Percentiles rank a stretch among this genome's conserved stretches.
Evolutionary conservation across 352 stramenopile species (phyloP).

Genomic region (Pythium phragmiticola): DNA sequence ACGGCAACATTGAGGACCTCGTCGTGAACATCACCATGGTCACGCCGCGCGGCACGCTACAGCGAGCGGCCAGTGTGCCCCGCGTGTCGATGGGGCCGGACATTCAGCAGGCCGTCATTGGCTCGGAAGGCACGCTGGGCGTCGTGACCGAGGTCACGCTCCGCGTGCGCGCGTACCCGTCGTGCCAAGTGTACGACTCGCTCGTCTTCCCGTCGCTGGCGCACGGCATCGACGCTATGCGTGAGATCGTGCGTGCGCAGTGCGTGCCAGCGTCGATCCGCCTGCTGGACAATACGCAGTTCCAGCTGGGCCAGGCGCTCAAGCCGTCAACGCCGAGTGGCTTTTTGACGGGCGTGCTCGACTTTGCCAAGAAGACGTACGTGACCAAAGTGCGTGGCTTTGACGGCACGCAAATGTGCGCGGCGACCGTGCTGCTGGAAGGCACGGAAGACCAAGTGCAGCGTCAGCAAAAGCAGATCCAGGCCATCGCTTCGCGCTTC

Average conservation of each 20-base stretch:
- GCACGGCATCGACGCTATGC: slow-evolving; percentile 76
- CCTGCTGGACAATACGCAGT: slow-evolving; percentile 94
- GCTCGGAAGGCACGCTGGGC: slow-evolving; percentile 94
- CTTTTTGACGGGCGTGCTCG: slow-evolving; percentile 51
- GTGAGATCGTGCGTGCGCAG: slow-evolving; percentile 67
- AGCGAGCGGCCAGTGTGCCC: slow-evolving; percentile 48
- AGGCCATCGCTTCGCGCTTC: slow-evolving; percentile 68
- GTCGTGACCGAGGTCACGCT: slow-evolving; percentile 94
- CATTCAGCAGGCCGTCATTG: slow-evolving; percentile 80
- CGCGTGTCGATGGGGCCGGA: slow-evolving; percentile 90
- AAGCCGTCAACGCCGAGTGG: slow-evolving; percentile 58
- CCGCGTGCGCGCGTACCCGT: slow-evolving; percentile 83
- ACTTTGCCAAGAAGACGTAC: slow-evolving; percentile 85
- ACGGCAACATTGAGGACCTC: slow-evolving; percentile 95
- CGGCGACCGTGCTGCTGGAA: slow-evolving; percentile 88
- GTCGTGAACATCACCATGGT: slow-evolving; percentile 83
- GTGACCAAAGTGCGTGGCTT: slow-evolving; percentile 78
- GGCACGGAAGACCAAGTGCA: slow-evolving; percentile 51
- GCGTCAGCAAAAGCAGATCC: slow-evolving; percentile 52
- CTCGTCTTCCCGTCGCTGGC: slow-evolving; percentile 88
- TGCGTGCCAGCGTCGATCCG: slow-evolving; percentile 86
- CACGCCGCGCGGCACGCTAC: slow-evolving; percentile 62
- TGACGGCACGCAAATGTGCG: slow-evolving; percentile 76
- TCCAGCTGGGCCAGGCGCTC: slow-evolving; percentile 91
- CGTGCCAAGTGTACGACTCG: slow-evolving; percentile 87